Conservation (phyloP, 1,284 basidiomycete species). For the Moniliella sp. region DNA sequence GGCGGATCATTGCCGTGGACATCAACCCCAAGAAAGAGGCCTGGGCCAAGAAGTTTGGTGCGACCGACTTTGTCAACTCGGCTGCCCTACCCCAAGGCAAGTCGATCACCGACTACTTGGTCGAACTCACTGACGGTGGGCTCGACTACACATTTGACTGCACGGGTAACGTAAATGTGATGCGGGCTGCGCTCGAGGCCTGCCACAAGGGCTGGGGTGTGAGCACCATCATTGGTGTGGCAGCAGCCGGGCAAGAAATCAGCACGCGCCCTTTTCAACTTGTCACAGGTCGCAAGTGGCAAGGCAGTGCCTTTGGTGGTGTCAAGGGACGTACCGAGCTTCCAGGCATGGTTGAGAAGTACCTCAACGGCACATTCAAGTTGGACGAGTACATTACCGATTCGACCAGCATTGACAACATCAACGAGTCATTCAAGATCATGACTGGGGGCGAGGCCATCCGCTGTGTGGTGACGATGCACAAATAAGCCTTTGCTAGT, state of each 20-base stretch:
- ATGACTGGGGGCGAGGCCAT: no score
- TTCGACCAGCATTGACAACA: no score
- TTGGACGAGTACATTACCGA: no score
- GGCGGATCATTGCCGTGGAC: conserved; percentile 77
- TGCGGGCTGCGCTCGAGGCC: conserved; percentile 81
- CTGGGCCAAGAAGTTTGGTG: conserved; percentile 83
- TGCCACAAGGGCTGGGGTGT: conserved; percentile 55
- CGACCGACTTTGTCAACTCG: conserved; percentile 88
- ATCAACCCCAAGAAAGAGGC: conserved; percentile 56
- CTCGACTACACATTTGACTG: conserved; percentile 77
- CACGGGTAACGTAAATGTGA: conserved; percentile 83
- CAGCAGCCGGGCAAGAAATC: conserved; percentile 82
- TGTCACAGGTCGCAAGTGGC: conserved; percentile 87
- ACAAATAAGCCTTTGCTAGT: no score
- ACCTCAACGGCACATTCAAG: conserved; percentile 12
- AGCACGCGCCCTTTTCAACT: conserved; percentile 63
- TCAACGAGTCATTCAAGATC: no score
- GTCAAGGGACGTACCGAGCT: conserved; percentile 83
- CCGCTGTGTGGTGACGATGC: no score
- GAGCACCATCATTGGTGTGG: conserved; percentile 60
- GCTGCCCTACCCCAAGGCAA: conserved; percentile 43
- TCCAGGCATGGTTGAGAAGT: conserved; percentile 19
- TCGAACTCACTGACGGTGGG: conserved; percentile 86
- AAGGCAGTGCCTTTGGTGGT: conserved; percentile 84
- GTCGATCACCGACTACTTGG: conserved; percentile 62